These are phyloP conservation scores for Aspergillus vadensis DNA, from an alignment of 2,329 filamentous ascomycete species.

Conservation along the genomic window DNA sequence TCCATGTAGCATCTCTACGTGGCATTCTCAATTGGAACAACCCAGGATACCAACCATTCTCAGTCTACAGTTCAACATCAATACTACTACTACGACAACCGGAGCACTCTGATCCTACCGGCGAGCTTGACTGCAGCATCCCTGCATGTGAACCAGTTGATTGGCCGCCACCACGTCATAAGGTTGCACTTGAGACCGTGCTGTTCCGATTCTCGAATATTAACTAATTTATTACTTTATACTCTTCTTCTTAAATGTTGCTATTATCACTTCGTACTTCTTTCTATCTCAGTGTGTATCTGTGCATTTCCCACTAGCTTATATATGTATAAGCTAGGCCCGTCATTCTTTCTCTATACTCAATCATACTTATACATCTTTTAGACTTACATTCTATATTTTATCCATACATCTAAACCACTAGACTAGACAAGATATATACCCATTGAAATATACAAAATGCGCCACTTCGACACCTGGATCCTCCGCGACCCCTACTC, in stretches of 20 bases:
- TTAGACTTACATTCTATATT: too few relatives aligned
- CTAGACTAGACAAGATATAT: not conserved
- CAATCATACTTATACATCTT: too few relatives aligned
- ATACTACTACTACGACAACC: not conserved
- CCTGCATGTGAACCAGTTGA: not conserved
- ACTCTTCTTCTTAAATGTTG: not conserved
- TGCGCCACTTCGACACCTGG: conserved; percentile 45
- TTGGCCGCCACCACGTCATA: conserved; percentile 31
- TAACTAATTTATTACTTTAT: not conserved
- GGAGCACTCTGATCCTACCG: conserved; percentile 10
- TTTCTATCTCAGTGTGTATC: not conserved
- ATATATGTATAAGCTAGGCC: not conserved
- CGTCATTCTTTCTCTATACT: too few relatives aligned
- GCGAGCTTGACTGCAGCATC: not conserved
- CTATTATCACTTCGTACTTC: not conserved
- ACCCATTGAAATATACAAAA: conserved; percentile 11
- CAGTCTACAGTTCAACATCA: too few relatives aligned
- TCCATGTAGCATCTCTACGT: too few relatives aligned
- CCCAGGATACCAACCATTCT: too few relatives aligned
- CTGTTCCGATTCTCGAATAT: not conserved
- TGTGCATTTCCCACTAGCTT: not conserved
- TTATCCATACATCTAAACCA: not conserved
- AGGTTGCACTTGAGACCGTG: conserved; percentile 22
- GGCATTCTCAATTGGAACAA: too few relatives aligned
- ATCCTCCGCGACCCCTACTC: conserved; percentile 43